A percentile compares a stretch with the other conserved stretches of the same genome.
Conservation (phyloP, 2,329 filamentous ascomycete genomes). For the Claviceps sp. region DNA sequence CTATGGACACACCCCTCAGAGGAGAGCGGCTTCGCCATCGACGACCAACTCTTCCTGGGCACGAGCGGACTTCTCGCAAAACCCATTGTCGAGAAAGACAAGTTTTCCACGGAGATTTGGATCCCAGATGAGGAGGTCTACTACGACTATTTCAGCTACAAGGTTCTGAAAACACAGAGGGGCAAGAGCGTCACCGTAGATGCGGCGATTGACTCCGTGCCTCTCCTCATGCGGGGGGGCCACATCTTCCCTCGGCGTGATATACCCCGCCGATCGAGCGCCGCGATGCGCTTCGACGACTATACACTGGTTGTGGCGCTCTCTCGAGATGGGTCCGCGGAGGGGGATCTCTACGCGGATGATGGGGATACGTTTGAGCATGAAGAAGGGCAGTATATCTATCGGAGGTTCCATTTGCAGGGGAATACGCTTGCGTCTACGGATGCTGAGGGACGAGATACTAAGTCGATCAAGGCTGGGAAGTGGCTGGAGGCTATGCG, state of each 20-base stretch:
- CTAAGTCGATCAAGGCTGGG: conserved; percentile 43
- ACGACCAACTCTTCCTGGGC: conserved; percentile 88
- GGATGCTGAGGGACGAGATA: conserved; percentile 46
- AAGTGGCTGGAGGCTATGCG: conserved; percentile 70
- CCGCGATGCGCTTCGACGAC: conserved; percentile 86
- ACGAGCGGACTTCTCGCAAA: conserved; percentile 84
- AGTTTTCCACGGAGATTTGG: conserved; percentile 63
- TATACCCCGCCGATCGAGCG: conserved; percentile 68
- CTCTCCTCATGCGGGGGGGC: conserved; percentile 82
- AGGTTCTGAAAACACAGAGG: conserved; percentile 53
- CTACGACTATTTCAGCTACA: conserved; percentile 91
- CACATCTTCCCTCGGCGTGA: conserved; percentile 88
- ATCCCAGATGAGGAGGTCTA: conserved; percentile 82
- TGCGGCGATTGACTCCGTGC: conserved; percentile 75
- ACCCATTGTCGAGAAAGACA: conserved; percentile 69
- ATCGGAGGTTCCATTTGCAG: conserved; percentile 62
- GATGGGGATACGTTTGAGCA: conserved; percentile 91
- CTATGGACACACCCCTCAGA: conserved; percentile 84
- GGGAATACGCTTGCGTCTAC: conserved; percentile 50
- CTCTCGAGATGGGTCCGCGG: conserved; percentile 45
- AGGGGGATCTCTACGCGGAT: conserved; percentile 78
- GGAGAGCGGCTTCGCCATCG: conserved; percentile 74
- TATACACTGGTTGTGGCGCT: conserved; percentile 76
- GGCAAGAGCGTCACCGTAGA: conserved; percentile 57
- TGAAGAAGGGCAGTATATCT: conserved; percentile 73